A percentile compares a stretch with the other conserved stretches of the same genome.
Conservation (phyloP, 2,329 filamentous ascomycete species). For the Diplocarpon mali region DNA sequence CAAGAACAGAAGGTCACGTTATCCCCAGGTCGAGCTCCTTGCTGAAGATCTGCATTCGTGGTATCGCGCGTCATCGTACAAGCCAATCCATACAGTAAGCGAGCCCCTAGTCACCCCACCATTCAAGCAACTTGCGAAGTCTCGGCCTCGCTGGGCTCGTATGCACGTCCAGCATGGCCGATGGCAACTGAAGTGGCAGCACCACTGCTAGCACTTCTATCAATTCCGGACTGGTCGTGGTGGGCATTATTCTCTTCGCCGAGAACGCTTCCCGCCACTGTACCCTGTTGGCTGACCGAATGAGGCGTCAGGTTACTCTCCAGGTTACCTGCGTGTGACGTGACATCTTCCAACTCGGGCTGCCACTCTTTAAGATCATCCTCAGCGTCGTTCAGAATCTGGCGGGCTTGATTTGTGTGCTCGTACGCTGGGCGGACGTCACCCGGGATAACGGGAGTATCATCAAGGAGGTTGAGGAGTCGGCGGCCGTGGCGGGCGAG, state of each 20-base stretch:
- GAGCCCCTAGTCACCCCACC: not conserved
- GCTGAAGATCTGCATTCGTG: too few species aligned
- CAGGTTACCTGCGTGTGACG: constrained; percentile 11
- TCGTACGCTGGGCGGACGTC: constrained; percentile 62
- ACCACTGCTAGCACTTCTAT: constrained; percentile 19
- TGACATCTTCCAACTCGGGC: constrained; percentile 24
- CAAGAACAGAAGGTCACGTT: not conserved
- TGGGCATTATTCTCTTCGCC: constrained; percentile 13
- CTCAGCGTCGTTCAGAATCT: constrained; percentile 87
- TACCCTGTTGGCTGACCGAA: constrained; percentile 7
- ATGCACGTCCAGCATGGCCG: constrained; percentile 7
- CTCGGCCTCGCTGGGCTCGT: constrained; percentile 14
- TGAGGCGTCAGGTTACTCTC: constrained; percentile 13
- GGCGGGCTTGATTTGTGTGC: constrained; percentile 55
- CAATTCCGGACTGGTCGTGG: constrained; percentile 4
- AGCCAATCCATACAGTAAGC: too few species aligned
- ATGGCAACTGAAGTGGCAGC: constrained; percentile 17
- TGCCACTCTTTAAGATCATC: constrained; percentile 72
- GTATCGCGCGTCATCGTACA: too few species aligned
- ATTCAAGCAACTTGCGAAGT: constrained; percentile 7
- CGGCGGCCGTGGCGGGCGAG: constrained; percentile 83
- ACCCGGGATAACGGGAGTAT: constrained; percentile 80
- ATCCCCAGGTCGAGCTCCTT: not conserved
- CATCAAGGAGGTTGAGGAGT: constrained; percentile 76
- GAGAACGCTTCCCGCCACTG: constrained; percentile 8